phyloP scores from a whole-genome alignment of 2,329 filamentous ascomycete species.

The Leptographium lundbergii region DNA sequence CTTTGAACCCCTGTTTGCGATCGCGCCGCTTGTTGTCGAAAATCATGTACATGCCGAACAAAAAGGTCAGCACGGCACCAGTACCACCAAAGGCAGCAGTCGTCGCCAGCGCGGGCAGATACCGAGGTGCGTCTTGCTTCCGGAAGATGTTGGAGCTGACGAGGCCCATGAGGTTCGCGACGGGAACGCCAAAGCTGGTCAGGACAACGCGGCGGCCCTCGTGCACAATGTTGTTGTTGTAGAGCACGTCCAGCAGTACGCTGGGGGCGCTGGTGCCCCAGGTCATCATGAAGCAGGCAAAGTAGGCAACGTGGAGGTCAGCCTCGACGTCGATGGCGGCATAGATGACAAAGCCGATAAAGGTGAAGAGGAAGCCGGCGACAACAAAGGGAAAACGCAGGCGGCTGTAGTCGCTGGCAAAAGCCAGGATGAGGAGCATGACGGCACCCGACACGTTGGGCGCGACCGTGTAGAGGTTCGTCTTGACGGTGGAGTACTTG shows the following conservation, averaged over 20 bases:
- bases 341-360: conserved; percentile 68
- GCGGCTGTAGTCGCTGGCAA: conserved; percentile 52
- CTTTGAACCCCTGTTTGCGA: conserved; percentile 36
- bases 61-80: conserved; percentile 40
- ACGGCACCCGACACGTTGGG: conserved; percentile 64
- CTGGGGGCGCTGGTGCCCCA: conserved; percentile 67
- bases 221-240: conserved; percentile 74
- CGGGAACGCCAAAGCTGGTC: conserved; percentile 59
- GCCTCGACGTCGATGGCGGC: conserved; percentile 47
- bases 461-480: conserved; percentile 71
- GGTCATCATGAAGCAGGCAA: conserved; percentile 69
- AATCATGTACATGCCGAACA: conserved; percentile 51
- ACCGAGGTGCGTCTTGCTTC: conserved; percentile 49
- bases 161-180: conserved; percentile 67
- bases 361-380: conserved; percentile 60
- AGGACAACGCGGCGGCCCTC: conserved; percentile 59
- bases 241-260: conserved; percentile 51
- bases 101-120: conserved; percentile 52
- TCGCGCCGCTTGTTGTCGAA: conserved; percentile 52
- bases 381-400: conserved; percentile 63
- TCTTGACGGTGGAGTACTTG: conserved; percentile 32
- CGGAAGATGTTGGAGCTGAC: conserved; percentile 54
- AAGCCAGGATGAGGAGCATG: conserved; percentile 61
- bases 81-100: conserved; percentile 50
- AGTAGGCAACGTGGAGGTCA: conserved; percentile 57